Percentiles rank a stretch among this genome's conserved stretches.
phyloP scores from a whole-genome alignment of 108 stramenopile genomes.

The Schizochytrium sp. region DNA sequence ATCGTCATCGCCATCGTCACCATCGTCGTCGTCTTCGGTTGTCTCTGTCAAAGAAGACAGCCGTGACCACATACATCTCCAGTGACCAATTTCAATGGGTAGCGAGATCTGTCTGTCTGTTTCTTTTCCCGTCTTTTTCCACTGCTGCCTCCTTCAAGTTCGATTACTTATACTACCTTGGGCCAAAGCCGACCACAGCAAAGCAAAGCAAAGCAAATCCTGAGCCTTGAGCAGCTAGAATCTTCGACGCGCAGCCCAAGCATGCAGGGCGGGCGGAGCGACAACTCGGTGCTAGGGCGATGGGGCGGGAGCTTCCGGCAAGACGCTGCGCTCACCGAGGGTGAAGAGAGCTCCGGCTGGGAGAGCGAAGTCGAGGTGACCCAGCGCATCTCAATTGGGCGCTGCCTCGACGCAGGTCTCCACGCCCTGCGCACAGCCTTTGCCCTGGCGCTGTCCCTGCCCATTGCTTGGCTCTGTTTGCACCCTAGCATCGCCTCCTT shows the following conservation, averaged over 20 bases:
- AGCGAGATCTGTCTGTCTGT: too few species aligned
- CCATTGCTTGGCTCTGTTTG: not conserved
- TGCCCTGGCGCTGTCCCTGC: not conserved
- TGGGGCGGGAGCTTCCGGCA: not conserved
- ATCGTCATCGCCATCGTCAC: too few species aligned
- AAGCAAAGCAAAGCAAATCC: too few species aligned
- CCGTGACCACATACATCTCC: too few species aligned
- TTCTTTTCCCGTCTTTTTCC: too few species aligned
- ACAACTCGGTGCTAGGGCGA: not conserved
- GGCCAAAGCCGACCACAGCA: too few species aligned
- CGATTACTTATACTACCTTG: too few species aligned
- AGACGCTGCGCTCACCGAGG: not conserved
- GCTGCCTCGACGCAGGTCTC: not conserved
- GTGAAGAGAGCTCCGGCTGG: not conserved
- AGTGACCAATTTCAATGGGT: too few species aligned
- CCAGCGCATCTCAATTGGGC: not conserved
- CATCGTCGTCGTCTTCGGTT: too few species aligned
- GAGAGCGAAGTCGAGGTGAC: not conserved
- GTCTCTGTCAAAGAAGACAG: too few species aligned
- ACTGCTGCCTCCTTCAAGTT: too few species aligned
- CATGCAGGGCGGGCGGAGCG: not conserved
- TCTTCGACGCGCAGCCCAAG: not conserved
- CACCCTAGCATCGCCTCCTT: not conserved
- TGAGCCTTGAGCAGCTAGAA: too few species aligned
- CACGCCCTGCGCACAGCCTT: not conserved